phyloP scores from a whole-genome alignment of 2,329 filamentous ascomycete genomes.

The Phialemonium atrogriseum region DNA sequence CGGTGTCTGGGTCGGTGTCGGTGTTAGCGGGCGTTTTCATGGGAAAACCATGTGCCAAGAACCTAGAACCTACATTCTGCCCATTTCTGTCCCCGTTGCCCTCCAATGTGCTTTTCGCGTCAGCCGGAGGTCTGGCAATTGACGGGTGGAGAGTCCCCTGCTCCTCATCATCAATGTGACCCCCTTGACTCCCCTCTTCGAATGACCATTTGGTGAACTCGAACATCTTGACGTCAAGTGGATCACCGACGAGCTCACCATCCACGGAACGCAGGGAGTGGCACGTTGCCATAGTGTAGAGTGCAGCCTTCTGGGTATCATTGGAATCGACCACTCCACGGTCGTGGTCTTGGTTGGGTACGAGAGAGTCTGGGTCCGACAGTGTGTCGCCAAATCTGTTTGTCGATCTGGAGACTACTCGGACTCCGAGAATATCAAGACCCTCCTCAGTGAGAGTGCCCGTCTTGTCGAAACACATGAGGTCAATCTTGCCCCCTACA shows the following conservation, averaged over 20 bases:
- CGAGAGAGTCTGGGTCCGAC: constrained; percentile 52
- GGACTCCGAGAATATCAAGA: constrained; percentile 82
- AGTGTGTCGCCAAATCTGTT: constrained; percentile 69
- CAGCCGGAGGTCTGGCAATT: constrained; percentile 70
- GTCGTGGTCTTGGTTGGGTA: constrained; percentile 24
- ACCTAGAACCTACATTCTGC: constrained; percentile 23
- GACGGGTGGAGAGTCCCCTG: constrained; percentile 74
- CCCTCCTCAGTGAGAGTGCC: constrained; percentile 97
- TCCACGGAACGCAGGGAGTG: constrained; percentile 86
- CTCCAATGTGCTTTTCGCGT: constrained; percentile 39
- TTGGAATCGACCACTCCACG: constrained; percentile 18
- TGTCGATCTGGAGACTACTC: constrained; percentile 58
- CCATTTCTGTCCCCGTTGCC: constrained; percentile 29
- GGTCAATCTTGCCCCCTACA: constrained; percentile 88
- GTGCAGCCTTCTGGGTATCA: constrained; percentile 46
- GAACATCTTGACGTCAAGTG: constrained; percentile 97
- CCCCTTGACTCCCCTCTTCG: constrained; percentile 72
- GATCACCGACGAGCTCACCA: constrained; percentile 83
- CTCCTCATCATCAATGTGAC: constrained; percentile 63
- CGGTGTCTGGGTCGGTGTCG: constrained; percentile 29
- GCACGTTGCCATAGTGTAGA: constrained; percentile 96
- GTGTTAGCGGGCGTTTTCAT: constrained; percentile 6
- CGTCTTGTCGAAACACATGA: constrained; percentile 98
- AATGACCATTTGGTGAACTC: constrained; percentile 91
- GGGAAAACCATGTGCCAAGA: constrained; percentile 12